Evolutionary conservation across 306 rosid species (phyloP).

Genomic region (Lithocarpus polystachyus): DNA sequence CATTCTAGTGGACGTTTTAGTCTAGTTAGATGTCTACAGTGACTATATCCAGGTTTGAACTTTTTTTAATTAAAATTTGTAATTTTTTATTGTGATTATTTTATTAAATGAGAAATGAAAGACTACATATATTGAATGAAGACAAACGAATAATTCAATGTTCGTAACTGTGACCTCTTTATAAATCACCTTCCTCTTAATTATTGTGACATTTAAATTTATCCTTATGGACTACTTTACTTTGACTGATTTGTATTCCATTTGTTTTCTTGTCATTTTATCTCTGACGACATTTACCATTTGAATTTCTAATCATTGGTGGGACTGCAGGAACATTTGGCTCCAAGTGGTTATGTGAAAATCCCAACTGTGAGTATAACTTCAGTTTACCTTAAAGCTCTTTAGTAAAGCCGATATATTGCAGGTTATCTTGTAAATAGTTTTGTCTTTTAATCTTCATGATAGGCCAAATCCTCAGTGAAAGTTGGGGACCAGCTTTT

Average conservation of each 20-base stretch:
- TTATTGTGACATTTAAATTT: constrained; percentile 5
- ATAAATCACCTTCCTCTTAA: neutral
- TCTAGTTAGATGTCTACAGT: constrained; percentile 60
- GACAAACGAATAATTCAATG: neutral
- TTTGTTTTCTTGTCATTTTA: neutral
- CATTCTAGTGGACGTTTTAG: constrained; percentile 41
- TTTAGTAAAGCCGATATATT: constrained; percentile 11
- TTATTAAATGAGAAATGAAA: constrained; percentile 3
- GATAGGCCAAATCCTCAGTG: neutral
- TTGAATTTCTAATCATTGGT: neutral
- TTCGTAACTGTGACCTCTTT: neutral
- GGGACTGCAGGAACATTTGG: constrained; percentile 60
- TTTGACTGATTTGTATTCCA: neutral
- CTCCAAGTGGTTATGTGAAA: constrained; percentile 81
- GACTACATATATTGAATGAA: neutral
- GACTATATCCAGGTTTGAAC: constrained; percentile 57
- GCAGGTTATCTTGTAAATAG: neutral
- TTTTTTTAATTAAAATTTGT: neutral
- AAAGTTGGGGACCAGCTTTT: neutral
- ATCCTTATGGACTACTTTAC: neutral
- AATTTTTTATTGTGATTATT: neutral
- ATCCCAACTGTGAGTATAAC: constrained; percentile 68
- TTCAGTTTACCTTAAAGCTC: neutral
- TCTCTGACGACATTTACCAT: neutral
- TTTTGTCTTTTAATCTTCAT: neutral